Percentiles rank a stretch among this genome's conserved stretches.
phyloP scores from a whole-genome alignment of 2,329 filamentous ascomycete species.

The Microsporum canis region DNA sequence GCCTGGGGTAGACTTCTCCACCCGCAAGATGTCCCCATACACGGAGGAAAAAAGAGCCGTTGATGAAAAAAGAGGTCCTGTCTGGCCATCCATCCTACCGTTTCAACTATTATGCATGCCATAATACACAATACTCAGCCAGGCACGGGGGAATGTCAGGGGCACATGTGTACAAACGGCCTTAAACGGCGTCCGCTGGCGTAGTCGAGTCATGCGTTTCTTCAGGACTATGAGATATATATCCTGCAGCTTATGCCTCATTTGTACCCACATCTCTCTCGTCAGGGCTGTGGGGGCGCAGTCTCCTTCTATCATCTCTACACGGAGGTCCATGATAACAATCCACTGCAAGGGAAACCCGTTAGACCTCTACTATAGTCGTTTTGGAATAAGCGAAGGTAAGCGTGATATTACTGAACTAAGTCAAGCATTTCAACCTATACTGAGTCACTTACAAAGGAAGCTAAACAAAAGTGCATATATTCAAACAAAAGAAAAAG shows the following conservation, averaged over 20 bases:
- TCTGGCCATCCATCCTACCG: not conserved
- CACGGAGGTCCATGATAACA: not conserved
- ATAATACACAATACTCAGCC: not conserved
- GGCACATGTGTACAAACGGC: not conserved
- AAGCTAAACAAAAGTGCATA: not conserved
- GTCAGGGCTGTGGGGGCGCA: not conserved
- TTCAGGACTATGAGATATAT: not conserved
- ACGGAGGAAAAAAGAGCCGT: not conserved
- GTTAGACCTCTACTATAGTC: not conserved
- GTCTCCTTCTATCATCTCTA: not conserved
- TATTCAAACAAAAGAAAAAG: not conserved
- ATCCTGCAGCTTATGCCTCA: constrained; percentile 2
- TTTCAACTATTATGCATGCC: not conserved
- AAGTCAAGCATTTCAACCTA: not conserved
- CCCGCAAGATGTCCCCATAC: not conserved
- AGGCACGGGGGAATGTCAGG: not conserved
- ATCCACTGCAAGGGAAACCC: not conserved
- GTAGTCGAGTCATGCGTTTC: not conserved
- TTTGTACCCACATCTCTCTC: not conserved
- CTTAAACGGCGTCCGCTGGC: not conserved
- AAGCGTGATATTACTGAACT: not conserved
- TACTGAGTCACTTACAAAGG: not conserved
- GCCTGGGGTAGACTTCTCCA: not conserved
- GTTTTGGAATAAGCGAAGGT: not conserved
- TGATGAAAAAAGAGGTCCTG: not conserved